Evolutionary conservation across 2,329 filamentous ascomycete species (phyloP).

Genomic region (Aspergillus persii): DNA sequence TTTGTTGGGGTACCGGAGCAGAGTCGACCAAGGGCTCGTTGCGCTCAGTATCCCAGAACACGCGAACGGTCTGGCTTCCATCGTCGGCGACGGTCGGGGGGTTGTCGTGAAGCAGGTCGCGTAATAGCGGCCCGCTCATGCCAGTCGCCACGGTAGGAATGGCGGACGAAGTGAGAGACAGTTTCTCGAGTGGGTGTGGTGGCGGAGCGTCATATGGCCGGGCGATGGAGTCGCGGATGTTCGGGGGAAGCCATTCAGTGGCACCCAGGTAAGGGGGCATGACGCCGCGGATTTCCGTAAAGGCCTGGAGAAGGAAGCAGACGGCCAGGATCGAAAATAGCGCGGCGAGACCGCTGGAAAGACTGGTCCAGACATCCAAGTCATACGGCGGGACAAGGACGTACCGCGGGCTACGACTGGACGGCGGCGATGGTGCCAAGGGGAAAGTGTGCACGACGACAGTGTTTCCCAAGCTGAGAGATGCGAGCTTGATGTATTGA

Average conservation of each 20-base stretch:
- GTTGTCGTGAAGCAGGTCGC: conserved; percentile 25
- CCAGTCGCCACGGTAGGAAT: background rate
- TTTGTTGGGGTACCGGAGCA: background rate
- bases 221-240: conserved; percentile 44
- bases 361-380: conserved; percentile 52
- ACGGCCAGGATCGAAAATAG: conserved; percentile 62
- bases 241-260: conserved; percentile 54
- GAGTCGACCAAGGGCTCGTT: conserved; percentile 25
- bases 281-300: conserved; percentile 61
- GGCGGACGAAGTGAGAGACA: conserved; percentile 7
- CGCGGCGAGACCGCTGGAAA: conserved; percentile 57
- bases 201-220: conserved; percentile 37
- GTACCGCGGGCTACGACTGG: conserved; percentile 61
- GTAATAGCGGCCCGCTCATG: background rate
- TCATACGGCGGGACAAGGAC: conserved; percentile 62
- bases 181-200: conserved; percentile 12
- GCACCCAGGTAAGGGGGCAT: conserved; percentile 58
- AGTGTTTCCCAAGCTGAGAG: conserved; percentile 75
- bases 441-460: conserved; percentile 78
- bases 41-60: conserved; percentile 19
- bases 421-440: conserved; percentile 49
- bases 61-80: conserved; percentile 21
- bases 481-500: conserved; percentile 72
- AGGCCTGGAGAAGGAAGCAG: conserved; percentile 60
- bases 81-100: conserved; percentile 9